phyloP scores from a whole-genome alignment of 331 rosid species.

The Pyrus hybrid region DNA sequence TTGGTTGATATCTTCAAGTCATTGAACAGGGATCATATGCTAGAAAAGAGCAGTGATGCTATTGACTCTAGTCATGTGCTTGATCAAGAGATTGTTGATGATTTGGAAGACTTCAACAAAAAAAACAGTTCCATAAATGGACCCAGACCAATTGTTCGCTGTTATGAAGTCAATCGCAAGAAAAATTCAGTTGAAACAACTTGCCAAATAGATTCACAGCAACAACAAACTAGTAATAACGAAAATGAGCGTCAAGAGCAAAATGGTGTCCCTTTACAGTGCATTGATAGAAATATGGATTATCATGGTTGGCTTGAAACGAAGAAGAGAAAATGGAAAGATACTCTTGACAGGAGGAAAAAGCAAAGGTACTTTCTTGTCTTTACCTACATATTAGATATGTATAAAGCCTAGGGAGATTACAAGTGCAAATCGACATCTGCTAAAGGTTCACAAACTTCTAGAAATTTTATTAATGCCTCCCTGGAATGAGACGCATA shows the following conservation, averaged over 20 bases:
- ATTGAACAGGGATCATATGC: slow-evolving; percentile 28
- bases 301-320: slow-evolving; percentile 92
- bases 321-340: slow-evolving; percentile 85
- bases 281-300: slow-evolving; percentile 62
- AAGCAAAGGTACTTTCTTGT: slow-evolving; percentile 55
- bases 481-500: background rate
- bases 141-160: slow-evolving; percentile 77
- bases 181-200: slow-evolving; percentile 20
- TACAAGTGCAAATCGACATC: slow-evolving; percentile 4
- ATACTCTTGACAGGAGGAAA: slow-evolving; percentile 64
- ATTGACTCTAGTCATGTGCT: slow-evolving; percentile 8
- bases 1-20: slow-evolving; percentile 58
- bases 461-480: background rate
- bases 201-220: slow-evolving; percentile 24
- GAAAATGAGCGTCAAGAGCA: slow-evolving; percentile 21
- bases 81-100: slow-evolving; percentile 41
- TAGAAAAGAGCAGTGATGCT: slow-evolving; percentile 36
- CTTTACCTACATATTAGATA: background rate
- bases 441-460: slow-evolving; percentile 3
- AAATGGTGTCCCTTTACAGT: slow-evolving; percentile 18
- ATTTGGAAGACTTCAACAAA: slow-evolving; percentile 81
- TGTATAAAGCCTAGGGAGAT: slow-evolving; percentile 5
- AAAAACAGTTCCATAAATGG: slow-evolving; percentile 34
- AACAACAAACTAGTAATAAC: slow-evolving; percentile 22
- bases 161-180: slow-evolving; percentile 44